Conservation (phyloP, 2,329 filamentous ascomycete species). For the Corynespora cassiicola region DNA sequence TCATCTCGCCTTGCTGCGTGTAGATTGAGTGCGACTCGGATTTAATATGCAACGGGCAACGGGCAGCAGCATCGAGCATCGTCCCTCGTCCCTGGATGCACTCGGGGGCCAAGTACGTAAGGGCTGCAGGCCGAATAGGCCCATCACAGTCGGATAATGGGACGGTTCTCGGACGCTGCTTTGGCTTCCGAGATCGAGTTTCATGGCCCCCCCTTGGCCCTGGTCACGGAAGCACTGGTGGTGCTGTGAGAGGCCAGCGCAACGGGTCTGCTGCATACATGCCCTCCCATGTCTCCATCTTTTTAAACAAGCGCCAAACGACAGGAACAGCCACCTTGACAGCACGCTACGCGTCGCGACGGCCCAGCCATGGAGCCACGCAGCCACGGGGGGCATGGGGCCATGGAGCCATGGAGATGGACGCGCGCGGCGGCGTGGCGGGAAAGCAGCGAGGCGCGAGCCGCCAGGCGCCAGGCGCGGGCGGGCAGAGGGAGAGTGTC, state of each 20-base stretch:
- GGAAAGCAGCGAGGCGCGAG: too few species aligned
- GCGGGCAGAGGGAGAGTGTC: too few species aligned
- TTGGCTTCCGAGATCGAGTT: slow-evolving; percentile 34
- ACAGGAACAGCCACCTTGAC: slow-evolving; percentile 24
- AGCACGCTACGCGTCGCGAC: slow-evolving; percentile 23
- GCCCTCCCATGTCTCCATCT: slow-evolving; percentile 19
- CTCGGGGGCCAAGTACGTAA: slow-evolving; percentile 3
- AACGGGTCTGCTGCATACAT: slow-evolving; percentile 24
- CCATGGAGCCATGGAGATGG: too few species aligned
- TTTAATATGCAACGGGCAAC: slow-evolving; percentile 15
- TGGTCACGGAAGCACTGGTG: slow-evolving; percentile 20
- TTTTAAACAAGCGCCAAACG: slow-evolving; percentile 28
- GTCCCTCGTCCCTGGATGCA: slow-evolving; percentile 16
- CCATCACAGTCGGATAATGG: slow-evolving; percentile 21
- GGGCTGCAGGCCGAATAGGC: slow-evolving; percentile 8
- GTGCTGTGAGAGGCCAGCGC: slow-evolving; percentile 26
- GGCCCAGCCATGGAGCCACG: slow-evolving; percentile 2
- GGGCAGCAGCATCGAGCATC: slow-evolving; percentile 4
- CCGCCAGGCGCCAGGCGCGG: too few species aligned
- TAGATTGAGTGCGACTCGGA: slow-evolving; percentile 21
- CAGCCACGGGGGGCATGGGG: too few species aligned
- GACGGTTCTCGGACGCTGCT: slow-evolving; percentile 28
- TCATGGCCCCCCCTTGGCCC: slow-evolving; percentile 24
- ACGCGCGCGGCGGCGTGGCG: too few species aligned
- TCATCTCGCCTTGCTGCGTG: slow-evolving; percentile 18